Base-by-base conservation (phyloP, 2,329 filamentous ascomycete genomes). In the Colletotrichum endophyticum region DNA sequence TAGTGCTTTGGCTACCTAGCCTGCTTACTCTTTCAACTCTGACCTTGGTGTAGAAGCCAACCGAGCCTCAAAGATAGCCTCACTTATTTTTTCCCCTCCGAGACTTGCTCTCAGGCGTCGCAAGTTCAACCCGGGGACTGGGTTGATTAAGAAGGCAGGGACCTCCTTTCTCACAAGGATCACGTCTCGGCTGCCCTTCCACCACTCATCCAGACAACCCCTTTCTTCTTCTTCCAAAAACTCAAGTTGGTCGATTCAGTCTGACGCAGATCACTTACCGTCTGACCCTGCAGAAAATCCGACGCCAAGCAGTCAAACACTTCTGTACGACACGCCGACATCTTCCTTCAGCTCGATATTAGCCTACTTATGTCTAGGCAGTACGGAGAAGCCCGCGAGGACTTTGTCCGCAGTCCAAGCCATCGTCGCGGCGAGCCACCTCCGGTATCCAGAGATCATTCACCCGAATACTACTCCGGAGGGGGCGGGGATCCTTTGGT, bases 391-490 rank as follows among this genome's bases (percentile, higher is more conserved):
- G 77, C 79, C 70, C 81, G 81, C 56, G 81, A 84, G 68, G 78
- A 80, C 57, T 79, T 81, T 67, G 73, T 71, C 67, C 78, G 78
- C 34, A 77, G 78, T 32, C 81, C 80, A 64, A 68, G 66, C 27
- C 78, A 57, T 64, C 80, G 78, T 36, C 81, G 80, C 64, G 80
- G 82, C 70, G 78, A 83, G 59, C 66, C 66, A 22, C 72, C 72
- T 32, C 73, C 72, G 13, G 70, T 64, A 28, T 30, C 67, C 25
- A 68, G 78, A 59, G 76, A 80, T 57, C 72, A 78, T 36, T 84
- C 83, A 12, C 83, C 84, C 15, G 82, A 83, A 30, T 82, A 83
- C 73, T 78, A 80, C 78, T 82, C 83, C 7, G 82, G 83, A 61
- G 81, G 81, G 63, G 81, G 79, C 27, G 69, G 57, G 16, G 72